phyloP scores from a whole-genome alignment of 73 alveolate genomes.

The Paramecium sonneborni region DNA sequence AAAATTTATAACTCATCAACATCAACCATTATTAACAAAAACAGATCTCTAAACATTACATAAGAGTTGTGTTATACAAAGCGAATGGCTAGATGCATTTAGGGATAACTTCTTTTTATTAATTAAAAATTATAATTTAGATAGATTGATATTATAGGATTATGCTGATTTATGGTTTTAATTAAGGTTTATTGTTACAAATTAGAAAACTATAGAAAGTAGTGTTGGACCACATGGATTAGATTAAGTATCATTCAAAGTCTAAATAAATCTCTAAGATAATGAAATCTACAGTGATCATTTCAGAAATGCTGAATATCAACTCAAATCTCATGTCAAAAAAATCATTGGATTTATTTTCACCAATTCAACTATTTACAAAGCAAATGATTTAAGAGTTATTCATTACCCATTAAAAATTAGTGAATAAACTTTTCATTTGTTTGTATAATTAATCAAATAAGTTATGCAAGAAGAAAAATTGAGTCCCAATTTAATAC shows the following conservation, averaged over 20 bases:
- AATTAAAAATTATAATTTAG: neutral
- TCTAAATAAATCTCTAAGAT: neutral
- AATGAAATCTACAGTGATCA: neutral
- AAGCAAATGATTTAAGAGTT: slow-evolving; percentile 40
- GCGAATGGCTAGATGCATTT: neutral
- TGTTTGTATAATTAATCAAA: neutral
- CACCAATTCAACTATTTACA: neutral
- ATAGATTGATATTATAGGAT: neutral
- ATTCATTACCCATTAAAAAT: slow-evolving; percentile 36
- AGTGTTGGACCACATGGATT: neutral
- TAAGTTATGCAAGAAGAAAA: slow-evolving; percentile 23
- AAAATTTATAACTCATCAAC: neutral
- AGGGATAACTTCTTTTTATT: neutral
- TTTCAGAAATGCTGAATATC: neutral
- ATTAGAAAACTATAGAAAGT: neutral
- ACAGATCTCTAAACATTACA: neutral
- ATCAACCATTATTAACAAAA: neutral
- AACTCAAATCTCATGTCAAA: neutral
- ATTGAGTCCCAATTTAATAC: neutral
- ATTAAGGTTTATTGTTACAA: neutral
- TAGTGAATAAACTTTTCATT: neutral
- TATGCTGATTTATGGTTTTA: slow-evolving; percentile 31
- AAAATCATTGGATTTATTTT: slow-evolving; percentile 2
- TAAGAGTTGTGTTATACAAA: neutral
- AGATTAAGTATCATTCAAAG: neutral